Conservation (phyloP, 2,329 filamentous ascomycete genomes). For the Emmonsiellopsis sp. region DNA sequence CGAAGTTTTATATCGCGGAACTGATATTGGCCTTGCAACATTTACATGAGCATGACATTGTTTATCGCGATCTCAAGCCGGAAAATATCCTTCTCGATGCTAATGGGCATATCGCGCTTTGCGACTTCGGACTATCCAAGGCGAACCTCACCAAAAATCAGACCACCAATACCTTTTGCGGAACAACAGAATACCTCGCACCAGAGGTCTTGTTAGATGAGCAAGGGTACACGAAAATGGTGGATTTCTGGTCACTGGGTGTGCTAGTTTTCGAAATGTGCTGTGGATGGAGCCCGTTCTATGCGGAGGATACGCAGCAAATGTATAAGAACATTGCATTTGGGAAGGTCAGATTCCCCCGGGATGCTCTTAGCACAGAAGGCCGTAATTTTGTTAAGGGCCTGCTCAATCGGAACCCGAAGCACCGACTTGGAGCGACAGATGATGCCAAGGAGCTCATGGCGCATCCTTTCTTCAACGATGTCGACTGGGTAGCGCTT, state of each 20-base stretch:
- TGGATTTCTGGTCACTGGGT: conserved; percentile 97
- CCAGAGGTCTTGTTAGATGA: conserved; percentile 93
- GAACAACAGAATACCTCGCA: conserved; percentile 93
- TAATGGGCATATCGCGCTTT: conserved; percentile 94
- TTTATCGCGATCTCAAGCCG: conserved; percentile 93
- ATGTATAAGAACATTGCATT: conserved; percentile 99
- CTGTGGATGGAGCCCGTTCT: conserved; percentile 98
- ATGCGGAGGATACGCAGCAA: conserved; percentile 96
- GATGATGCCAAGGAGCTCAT: conserved; percentile 91
- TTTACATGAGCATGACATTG: conserved; percentile 92
- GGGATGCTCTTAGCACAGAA: conserved; percentile 87
- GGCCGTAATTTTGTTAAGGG: conserved; percentile 98
- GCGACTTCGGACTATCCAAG: conserved; percentile 95
- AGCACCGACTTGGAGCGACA: conserved; percentile 83
- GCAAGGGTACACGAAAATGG: conserved; percentile 98
- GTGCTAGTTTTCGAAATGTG: conserved; percentile 99
- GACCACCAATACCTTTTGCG: conserved; percentile 97
- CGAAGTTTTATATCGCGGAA: conserved; percentile 98
- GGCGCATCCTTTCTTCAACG: conserved; percentile 84
- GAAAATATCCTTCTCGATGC: conserved; percentile 96
- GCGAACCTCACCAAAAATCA: conserved; percentile 95
- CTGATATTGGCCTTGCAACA: conserved; percentile 92
- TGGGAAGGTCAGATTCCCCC: conserved; percentile 91
- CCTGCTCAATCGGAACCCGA: conserved; percentile 90
- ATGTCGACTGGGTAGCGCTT: conserved; percentile 86